A percentile compares a stretch with the other conserved stretches of the same genome.
Conservation (phyloP, 805 yeast species). For the Brettanomyces bruxellensis region DNA sequence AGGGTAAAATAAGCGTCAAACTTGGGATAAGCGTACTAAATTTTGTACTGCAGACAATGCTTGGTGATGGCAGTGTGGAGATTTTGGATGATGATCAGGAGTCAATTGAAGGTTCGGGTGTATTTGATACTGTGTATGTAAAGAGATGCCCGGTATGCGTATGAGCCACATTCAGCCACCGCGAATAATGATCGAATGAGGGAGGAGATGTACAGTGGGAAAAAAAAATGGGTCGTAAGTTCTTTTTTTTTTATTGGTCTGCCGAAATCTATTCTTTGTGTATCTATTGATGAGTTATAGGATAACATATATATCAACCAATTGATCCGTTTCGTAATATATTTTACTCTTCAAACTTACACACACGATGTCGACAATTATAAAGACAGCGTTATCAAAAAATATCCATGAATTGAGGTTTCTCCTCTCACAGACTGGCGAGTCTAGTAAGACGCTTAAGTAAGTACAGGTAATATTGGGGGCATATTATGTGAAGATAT, state of each 20-base stretch:
- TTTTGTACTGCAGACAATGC: not conserved
- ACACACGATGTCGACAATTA: constrained; percentile 11
- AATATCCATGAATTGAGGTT: constrained; percentile 73
- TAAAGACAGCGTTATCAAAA: constrained; percentile 26
- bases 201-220: not conserved
- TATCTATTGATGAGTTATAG: too few relatives aligned
- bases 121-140: not conserved
- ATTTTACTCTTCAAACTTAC: not conserved
- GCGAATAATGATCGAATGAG: not conserved
- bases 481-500: not conserved
- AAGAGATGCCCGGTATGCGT: not conserved
- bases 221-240: not conserved
- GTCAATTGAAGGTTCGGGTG: constrained; percentile 4
- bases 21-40: constrained; percentile 14
- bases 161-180: not conserved
- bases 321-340: too few relatives aligned
- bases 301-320: too few relatives aligned
- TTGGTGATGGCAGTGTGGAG: constrained; percentile 3
- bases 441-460: constrained; percentile 42
- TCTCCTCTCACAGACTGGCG: constrained; percentile 69
- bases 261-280: too few relatives aligned
- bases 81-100: constrained; percentile 15
- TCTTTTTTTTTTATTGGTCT: too few relatives aligned
- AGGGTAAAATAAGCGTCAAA: constrained; percentile 22
- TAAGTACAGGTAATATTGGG: not conserved